These are phyloP conservation scores for Penicillium brasilianum DNA, from an alignment of 2,329 filamentous ascomycete species.

Conservation along the genomic window DNA sequence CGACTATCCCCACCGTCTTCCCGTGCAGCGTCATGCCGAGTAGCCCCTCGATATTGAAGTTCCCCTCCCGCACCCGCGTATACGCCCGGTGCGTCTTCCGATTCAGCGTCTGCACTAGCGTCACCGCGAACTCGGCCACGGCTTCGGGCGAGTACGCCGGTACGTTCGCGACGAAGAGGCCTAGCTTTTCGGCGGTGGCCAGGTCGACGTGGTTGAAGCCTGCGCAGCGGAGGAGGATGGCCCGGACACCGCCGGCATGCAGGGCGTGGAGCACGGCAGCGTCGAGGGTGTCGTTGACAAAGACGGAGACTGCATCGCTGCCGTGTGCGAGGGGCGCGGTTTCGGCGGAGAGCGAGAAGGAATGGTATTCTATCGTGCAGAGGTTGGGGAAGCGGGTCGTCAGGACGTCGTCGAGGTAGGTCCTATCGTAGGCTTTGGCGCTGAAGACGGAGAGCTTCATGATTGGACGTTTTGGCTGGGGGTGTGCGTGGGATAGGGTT, in stretches of 20 bases:
- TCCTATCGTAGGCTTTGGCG: slow-evolving; percentile 66
- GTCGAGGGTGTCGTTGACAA: slow-evolving; percentile 68
- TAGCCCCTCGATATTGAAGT: slow-evolving; percentile 67
- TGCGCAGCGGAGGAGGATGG: slow-evolving; percentile 69
- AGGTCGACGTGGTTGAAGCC: slow-evolving; percentile 73
- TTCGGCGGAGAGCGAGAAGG: slow-evolving; percentile 60
- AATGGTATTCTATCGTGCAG: slow-evolving; percentile 62
- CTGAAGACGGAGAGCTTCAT: slow-evolving; percentile 70
- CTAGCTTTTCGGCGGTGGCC: slow-evolving; percentile 57
- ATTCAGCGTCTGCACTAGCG: slow-evolving; percentile 69
- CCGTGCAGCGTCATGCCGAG: slow-evolving; percentile 64
- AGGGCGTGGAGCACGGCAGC: slow-evolving; percentile 59
- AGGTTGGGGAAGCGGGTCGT: slow-evolving; percentile 34
- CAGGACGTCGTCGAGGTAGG: slow-evolving; percentile 56
- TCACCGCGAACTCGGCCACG: slow-evolving; percentile 72
- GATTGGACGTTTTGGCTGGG: neutral
- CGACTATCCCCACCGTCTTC: slow-evolving; percentile 70
- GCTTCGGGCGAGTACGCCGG: slow-evolving; percentile 72
- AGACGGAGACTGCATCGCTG: slow-evolving; percentile 66
- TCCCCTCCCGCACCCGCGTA: slow-evolving; percentile 70
- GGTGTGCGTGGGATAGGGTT: too few species aligned
- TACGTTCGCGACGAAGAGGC: slow-evolving; percentile 68
- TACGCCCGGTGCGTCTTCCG: slow-evolving; percentile 71
- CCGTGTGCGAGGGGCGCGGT: slow-evolving; percentile 61
- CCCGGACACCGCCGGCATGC: slow-evolving; percentile 57